Conservation (phyloP, 2,329 filamentous ascomycete species). For the Sporothrix protearum region DNA sequence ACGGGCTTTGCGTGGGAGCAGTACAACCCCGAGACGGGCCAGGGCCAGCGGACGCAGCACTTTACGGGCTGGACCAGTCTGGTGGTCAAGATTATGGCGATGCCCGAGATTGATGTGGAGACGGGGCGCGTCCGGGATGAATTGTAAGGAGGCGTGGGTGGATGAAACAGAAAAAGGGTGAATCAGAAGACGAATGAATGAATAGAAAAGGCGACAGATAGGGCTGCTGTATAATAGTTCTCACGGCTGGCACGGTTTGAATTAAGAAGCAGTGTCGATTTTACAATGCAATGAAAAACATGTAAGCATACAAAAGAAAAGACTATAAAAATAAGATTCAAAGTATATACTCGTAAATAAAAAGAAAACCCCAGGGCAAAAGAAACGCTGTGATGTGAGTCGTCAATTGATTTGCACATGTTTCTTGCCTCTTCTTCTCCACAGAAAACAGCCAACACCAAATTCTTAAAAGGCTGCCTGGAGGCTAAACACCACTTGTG, state of each 20-base stretch:
- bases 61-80: conserved; percentile 99
- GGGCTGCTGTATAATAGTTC: neutral
- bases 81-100: conserved; percentile 94
- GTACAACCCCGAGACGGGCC: conserved; percentile 89
- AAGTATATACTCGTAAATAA: too few species aligned
- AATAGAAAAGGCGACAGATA: neutral
- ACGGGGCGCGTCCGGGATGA: conserved; percentile 43
- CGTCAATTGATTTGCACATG: neutral
- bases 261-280: neutral
- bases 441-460: neutral
- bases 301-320: neutral
- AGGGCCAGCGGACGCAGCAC: conserved; percentile 92
- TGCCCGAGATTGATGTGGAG: conserved; percentile 64
- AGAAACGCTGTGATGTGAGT: neutral
- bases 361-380: neutral
- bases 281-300: neutral
- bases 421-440: neutral
- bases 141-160: conserved; percentile 37
- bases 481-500: neutral
- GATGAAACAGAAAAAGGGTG: neutral
- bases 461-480: conserved; percentile 18
- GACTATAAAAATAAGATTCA: neutral
- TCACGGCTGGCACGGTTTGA: neutral
- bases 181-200: neutral
- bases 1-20: conserved; percentile 99